Base-by-base conservation (phyloP, 306 rosid genomes). In the Coriaria nepalensis region DNA sequence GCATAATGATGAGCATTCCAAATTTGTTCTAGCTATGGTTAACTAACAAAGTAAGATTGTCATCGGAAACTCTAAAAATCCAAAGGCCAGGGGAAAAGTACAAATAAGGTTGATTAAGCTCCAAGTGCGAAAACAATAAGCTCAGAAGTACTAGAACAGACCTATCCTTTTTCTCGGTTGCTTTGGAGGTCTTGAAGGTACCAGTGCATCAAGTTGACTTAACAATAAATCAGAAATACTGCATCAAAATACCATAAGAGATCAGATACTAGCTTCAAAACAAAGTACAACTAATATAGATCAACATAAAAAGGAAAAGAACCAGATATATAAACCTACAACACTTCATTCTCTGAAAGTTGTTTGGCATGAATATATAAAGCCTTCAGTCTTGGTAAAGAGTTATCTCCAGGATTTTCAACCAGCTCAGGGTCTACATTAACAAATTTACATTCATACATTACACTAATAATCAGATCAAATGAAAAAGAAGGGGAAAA, bases 391-490 rank as follows among this genome's bases (percentile, higher is more conserved):
- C 36, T 85, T 5, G 72, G 33, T 55, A 90, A 79, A 0, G 98
- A 82, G 76, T 4, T 79, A 69, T 90, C 95, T 41, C 98, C 98
- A 45, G 98, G 83, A 77, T 85, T 90, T 76, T 90, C 98, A 67
- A 90, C 98, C 69, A 85, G 53, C 71, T 85, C 95, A 20, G 98
- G 98, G 75, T 82, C 98, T 85, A 72, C 54, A 65, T 14, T 4
- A 6, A 47, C 52, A 60, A 20, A 32, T 43, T n/a, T n/a, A n/a
- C n/a, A n/a, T n/a, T n/a, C n/a, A n/a, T n/a, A n/a, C n/a, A n/a
- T n/a, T n/a, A n/a, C n/a, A n/a, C n/a, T n/a, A n/a, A n/a, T n/a
- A n/a, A n/a, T n/a, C n/a, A 62, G 37, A 29, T 9, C 34, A 33
- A 13, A 49, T 42, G 37, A 38, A 45, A 64, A 44, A 56, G 38